These are phyloP conservation scores for Monosporascus sp. DNA, from an alignment of 2,329 filamentous ascomycete species.

Conservation along the genomic window DNA sequence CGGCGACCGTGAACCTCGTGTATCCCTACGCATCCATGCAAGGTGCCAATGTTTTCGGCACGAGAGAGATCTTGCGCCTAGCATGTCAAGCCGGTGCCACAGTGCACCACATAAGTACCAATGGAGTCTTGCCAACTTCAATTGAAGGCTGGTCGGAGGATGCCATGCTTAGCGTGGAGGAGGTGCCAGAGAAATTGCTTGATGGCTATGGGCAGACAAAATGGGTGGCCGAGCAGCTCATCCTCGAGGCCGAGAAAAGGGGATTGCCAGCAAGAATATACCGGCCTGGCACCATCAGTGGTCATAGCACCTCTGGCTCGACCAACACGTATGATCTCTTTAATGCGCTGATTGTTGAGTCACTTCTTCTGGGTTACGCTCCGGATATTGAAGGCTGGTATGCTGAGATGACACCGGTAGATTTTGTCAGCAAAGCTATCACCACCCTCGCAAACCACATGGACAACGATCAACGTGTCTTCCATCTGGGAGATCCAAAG, in stretches of 20 bases:
- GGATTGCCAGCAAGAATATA: constrained; percentile 68
- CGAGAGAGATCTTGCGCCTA: constrained; percentile 67
- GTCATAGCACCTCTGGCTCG: constrained; percentile 69
- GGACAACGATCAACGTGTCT: constrained; percentile 58
- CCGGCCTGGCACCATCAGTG: constrained; percentile 72
- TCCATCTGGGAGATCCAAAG: constrained; percentile 69
- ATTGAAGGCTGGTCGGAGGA: constrained; percentile 67
- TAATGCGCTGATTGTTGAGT: constrained; percentile 72
- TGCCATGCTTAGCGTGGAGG: constrained; percentile 59
- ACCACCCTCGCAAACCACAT: constrained; percentile 63
- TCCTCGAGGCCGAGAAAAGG: constrained; percentile 62
- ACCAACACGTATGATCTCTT: constrained; percentile 76
- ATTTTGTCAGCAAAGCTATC: constrained; percentile 74
- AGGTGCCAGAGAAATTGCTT: constrained; percentile 62
- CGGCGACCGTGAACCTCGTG: constrained; percentile 73
- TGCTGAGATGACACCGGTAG: constrained; percentile 79
- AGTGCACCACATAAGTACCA: constrained; percentile 74
- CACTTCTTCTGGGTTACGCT: constrained; percentile 64
- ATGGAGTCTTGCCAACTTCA: constrained; percentile 70
- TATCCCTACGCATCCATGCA: constrained; percentile 76
- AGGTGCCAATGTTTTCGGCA: constrained; percentile 74
- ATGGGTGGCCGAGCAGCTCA: constrained; percentile 74
- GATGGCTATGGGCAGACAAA: constrained; percentile 79
- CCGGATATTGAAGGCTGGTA: constrained; percentile 72
- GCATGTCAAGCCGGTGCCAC: constrained; percentile 64